Evolutionary conservation across 495 filamentous ascomycete genomes (phyloP), one percentile per base, ranked within the genome.

Genomic region (Neurospora sp.): DNA sequence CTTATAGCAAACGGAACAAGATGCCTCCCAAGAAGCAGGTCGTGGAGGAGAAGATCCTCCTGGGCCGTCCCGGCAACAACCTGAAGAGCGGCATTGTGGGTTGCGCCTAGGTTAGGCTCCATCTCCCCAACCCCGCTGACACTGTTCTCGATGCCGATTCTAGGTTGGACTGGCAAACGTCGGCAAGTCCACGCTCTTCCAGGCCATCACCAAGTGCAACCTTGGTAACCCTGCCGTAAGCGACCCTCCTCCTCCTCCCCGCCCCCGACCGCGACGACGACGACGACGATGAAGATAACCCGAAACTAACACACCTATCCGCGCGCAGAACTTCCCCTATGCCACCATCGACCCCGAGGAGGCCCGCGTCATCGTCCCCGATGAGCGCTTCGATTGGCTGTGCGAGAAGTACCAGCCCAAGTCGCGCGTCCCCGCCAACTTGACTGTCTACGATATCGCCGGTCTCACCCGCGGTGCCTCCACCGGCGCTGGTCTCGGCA

Each of bases 1-100:
- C 81, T 73, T 87, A 86, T 82, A 84, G 83, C 71, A 88, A 83
- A 76, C 78, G 83, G 72, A 89, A 84, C 74, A 92, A 84, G 79
- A 94, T 94, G 92, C 86, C 90, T 82, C 92, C 92, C 78, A 94
- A 94, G 86, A 93, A 93, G 81, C 84, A 82, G 62, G 89, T 89
- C 79, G 85, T 90, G 77, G 84, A 87, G 81, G 89, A 94, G 89
- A 94, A 94, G 89, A 86, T 93, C 82, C 86, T 92, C 73, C 88
- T 99, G 81, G 96, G 96, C 80, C 89, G 96, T 80, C 96, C 96
- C 72, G 96, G 96, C 78, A 99, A 99, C 88, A 98, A 90, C 86
- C 85, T 99, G 84, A 99, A 98, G 90, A 96, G 93, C 86, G 96
- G 96, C 88, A 99, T 99, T 90, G 96, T 97, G 91, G 88, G 93